Evolutionary conservation across 768 basidiomycete genomes (phyloP).

Genomic region (Calocera viscosa): DNA sequence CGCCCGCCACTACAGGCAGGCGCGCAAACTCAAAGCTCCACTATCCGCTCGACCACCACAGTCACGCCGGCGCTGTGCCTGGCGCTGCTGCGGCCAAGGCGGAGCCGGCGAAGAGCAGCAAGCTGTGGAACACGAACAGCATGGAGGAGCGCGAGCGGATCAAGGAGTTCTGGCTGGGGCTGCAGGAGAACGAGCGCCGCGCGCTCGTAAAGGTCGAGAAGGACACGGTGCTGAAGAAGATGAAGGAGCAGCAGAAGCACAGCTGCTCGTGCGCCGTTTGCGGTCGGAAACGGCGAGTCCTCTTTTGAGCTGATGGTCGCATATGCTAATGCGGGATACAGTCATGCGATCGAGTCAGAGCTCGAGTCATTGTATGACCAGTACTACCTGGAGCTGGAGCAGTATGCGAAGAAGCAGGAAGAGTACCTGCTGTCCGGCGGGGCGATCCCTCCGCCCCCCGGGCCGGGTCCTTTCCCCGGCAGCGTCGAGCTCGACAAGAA

Average conservation of each 20-base stretch:
- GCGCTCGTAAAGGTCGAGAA: constrained; percentile 96
- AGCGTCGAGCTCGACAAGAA: constrained; percentile 93
- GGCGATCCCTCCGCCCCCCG: constrained; percentile 77
- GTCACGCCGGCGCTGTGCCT: constrained; percentile 25
- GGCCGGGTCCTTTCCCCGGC: constrained; percentile 96
- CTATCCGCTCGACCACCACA: constrained; percentile 28
- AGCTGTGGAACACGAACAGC: constrained; percentile 91
- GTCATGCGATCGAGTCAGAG: constrained; percentile 97
- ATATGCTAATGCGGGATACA: constrained; percentile 25
- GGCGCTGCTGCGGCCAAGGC: constrained; percentile 25
- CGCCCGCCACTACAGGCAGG: constrained; percentile 26
- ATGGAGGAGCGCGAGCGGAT: constrained; percentile 92
- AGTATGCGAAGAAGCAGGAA: constrained; percentile 97
- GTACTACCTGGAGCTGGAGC: constrained; percentile 99
- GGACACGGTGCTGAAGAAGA: constrained; percentile 92
- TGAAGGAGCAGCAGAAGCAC: constrained; percentile 99
- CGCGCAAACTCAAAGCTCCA: constrained; percentile 17
- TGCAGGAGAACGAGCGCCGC: constrained; percentile 82
- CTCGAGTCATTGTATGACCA: constrained; percentile 99
- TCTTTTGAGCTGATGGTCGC: not conserved
- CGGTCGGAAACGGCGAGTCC: constrained; percentile 83
- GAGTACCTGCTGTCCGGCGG: constrained; percentile 85
- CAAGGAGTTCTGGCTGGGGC: constrained; percentile 92
- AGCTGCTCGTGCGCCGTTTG: constrained; percentile 92
- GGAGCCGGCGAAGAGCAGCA: constrained; percentile 43